Percentiles rank a stretch among this genome's conserved stretches.
Evolutionary conservation across 108 stramenopile species (phyloP).

Genomic region (Craspedostauros australis): DNA sequence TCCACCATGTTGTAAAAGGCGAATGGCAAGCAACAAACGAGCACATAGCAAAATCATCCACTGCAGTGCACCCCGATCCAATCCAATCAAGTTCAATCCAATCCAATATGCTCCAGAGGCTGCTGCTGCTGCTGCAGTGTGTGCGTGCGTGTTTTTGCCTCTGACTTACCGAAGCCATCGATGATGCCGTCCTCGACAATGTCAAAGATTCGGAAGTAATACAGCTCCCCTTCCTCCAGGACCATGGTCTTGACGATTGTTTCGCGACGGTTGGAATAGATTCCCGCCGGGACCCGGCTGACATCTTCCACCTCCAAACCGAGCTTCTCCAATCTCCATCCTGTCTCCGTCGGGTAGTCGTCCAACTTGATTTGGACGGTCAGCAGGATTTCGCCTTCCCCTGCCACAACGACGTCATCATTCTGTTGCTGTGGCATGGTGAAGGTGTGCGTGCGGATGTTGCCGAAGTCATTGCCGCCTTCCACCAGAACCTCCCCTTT

Average conservation of each 20-base stretch:
- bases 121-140: no score
- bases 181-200: slow-evolving; percentile 9
- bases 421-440: background rate
- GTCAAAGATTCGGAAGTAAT: slow-evolving; percentile 16
- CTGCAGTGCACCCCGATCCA: no score
- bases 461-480: slow-evolving; percentile 11
- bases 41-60: no score
- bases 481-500: slow-evolving; percentile 10
- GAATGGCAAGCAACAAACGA: no score
- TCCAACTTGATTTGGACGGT: slow-evolving; percentile 25
- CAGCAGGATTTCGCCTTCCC: slow-evolving; percentile 28
- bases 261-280: slow-evolving; percentile 8
- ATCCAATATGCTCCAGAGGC: no score
- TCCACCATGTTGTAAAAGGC: no score
- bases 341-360: slow-evolving; percentile 17
- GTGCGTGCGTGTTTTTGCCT: no score
- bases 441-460: slow-evolving; percentile 1
- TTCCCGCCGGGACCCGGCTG: slow-evolving; percentile 15
- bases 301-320: slow-evolving; percentile 16
- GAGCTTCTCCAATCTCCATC: slow-evolving; percentile 27
- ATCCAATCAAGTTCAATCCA: no score
- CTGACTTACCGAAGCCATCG: slow-evolving; percentile 10
- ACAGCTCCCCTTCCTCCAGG: slow-evolving; percentile 24
- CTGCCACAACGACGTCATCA: slow-evolving; percentile 1
- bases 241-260: slow-evolving; percentile 13